Evolutionary conservation across 2,329 filamentous ascomycete species (phyloP), one percentile per base, ranked within the genome.

Genomic region (Sodiomyces alkalinus): DNA sequence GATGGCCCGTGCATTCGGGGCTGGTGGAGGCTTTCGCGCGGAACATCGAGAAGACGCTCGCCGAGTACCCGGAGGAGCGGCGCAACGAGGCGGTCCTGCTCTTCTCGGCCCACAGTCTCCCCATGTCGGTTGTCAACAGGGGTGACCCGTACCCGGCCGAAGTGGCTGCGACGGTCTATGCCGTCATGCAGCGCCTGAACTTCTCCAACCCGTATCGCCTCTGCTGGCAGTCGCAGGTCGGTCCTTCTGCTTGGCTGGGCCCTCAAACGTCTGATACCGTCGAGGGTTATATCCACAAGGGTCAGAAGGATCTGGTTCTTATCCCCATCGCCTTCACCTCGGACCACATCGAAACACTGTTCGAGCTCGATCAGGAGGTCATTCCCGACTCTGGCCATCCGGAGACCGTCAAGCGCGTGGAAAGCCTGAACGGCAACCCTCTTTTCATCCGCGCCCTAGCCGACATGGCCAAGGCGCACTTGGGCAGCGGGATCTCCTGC

Each of bases 271-370:
- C 77, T 34, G 74, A 78, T 39, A 87, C 86, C 0, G 90, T 98
- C 8, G 74, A 86, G 47, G 68, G 83, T 34, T 92, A 94, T 48
- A 74, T 96, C 39, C 73, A 80, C 47, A 85, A 90, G 53, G 90
- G 87, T 1, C 81, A 94, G 46, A 92, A 77, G 31, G 85, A 98
- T 47, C 64, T 98, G 30, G 64, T 94, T 2, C 64, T 98, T 6
- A 83, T 98, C 31, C 90, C 90, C 0, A 92, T 98, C 39, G 90
- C 90, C 5, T 98, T 98, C 50, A 98, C 90, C 0, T 92, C 82
- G n/a, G 90, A 98, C 45, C 90, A 98, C 49, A 98, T 98, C 41
- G 90, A 98, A 58, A 98, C 90, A 1, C 62, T 98, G 1, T 96
- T 78, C 49, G 90, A 98, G 53, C 61, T 98, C 29, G 90, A 98